Percentiles rank a stretch among this genome's conserved stretches.
Evolutionary conservation across 768 basidiomycete species (phyloP).

Genomic region (Coprinellus aureogranulatus): DNA sequence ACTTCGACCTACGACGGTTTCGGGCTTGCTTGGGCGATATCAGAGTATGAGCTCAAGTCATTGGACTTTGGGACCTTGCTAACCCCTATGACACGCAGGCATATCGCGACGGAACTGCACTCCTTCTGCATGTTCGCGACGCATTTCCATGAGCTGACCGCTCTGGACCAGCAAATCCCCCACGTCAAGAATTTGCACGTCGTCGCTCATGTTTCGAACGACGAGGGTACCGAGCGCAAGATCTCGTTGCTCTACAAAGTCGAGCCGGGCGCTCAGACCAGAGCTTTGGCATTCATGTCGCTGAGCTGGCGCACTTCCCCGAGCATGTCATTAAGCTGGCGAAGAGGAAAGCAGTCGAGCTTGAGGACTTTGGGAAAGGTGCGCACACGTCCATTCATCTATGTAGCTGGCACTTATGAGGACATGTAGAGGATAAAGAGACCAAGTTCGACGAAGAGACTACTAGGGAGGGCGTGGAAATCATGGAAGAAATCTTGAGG

Average conservation of each 20-base stretch:
- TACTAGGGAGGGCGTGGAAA: constrained; percentile 73
- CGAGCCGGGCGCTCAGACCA: constrained; percentile 93
- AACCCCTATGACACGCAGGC: constrained; percentile 45
- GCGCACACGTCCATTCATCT: no score
- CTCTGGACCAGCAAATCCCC: constrained; percentile 77
- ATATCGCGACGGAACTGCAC: constrained; percentile 89
- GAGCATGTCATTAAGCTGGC: constrained; percentile 92
- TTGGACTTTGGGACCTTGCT: no score
- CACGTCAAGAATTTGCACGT: constrained; percentile 96
- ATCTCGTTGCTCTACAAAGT: constrained; percentile 95
- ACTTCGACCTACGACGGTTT: constrained; percentile 98
- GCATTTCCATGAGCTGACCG: constrained; percentile 96
- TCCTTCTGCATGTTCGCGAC: constrained; percentile 97
- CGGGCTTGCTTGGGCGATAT: constrained; percentile 97
- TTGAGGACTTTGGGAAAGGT: constrained; percentile 73
- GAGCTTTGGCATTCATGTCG: constrained; percentile 98
- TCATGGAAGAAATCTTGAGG: constrained; percentile 76
- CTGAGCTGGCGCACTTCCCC: constrained; percentile 95
- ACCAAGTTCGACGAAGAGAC: constrained; percentile 53
- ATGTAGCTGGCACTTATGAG: background rate
- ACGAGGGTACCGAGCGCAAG: constrained; percentile 59
- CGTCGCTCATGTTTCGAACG: constrained; percentile 90
- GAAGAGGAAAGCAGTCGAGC: constrained; percentile 84
- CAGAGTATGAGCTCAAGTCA: no score
- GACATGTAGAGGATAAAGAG: constrained; percentile 16